phyloP scores from a whole-genome alignment of 169 alveolate species.

The Cryptosporidium bovis region DNA sequence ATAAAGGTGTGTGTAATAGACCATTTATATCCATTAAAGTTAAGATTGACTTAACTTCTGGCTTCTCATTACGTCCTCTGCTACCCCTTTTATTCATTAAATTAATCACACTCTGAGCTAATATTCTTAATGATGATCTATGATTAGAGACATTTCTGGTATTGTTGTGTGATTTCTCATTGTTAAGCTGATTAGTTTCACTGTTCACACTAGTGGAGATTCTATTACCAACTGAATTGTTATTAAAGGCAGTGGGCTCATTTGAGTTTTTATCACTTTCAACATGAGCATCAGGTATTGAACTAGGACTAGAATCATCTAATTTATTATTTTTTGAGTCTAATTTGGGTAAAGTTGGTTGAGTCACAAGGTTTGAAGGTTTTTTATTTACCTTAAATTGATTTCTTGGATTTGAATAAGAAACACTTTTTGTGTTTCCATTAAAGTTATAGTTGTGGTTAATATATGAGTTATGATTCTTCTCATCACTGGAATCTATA shows the following conservation, averaged over 20 bases:
- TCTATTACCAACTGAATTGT: too few relatives aligned
- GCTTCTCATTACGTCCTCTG: slow-evolving; percentile 31
- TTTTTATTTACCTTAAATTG: background rate
- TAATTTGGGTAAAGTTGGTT: background rate
- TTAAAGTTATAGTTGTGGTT: background rate
- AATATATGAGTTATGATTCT: background rate
- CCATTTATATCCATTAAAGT: background rate
- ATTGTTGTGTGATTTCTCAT: too few relatives aligned
- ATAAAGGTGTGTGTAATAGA: too few relatives aligned
- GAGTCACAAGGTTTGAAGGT: background rate
- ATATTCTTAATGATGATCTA: slow-evolving; percentile 37
- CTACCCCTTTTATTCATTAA: slow-evolving; percentile 64
- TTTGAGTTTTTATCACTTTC: too few relatives aligned
- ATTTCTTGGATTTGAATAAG: background rate
- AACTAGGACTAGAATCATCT: too few relatives aligned
- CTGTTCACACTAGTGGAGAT: too few relatives aligned
- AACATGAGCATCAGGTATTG: too few relatives aligned
- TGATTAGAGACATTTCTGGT: background rate
- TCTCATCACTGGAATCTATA: background rate
- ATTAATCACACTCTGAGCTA: slow-evolving; percentile 46
- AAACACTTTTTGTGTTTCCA: background rate
- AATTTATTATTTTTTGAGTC: background rate
- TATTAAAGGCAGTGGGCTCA: too few relatives aligned
- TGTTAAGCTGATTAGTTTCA: too few relatives aligned
- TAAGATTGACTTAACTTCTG: slow-evolving; percentile 6